Conservation (phyloP, 2,329 filamentous ascomycete species). For the Botrytis paeoniae region DNA sequence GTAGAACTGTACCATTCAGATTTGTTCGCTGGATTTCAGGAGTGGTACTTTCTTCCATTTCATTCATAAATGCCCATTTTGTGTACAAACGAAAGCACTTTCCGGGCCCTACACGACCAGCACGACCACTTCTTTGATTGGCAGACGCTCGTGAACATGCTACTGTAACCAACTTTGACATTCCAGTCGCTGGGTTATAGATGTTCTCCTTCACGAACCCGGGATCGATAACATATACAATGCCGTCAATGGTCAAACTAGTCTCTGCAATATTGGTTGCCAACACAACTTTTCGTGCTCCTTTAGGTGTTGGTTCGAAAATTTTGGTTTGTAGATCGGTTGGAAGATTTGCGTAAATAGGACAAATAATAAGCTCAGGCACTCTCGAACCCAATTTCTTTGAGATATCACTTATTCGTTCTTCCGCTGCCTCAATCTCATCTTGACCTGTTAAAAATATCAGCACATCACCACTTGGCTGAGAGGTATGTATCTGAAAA, state of each 20-base stretch:
- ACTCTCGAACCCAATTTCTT: slow-evolving; percentile 81
- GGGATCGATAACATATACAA: slow-evolving; percentile 92
- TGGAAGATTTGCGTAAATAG: slow-evolving; percentile 91
- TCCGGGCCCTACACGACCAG: slow-evolving; percentile 85
- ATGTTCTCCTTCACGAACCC: slow-evolving; percentile 95
- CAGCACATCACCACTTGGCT: slow-evolving; percentile 82
- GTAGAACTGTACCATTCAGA: slow-evolving; percentile 76
- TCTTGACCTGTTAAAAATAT: slow-evolving; percentile 96
- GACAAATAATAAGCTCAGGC: slow-evolving; percentile 83
- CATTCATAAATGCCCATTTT: slow-evolving; percentile 90
- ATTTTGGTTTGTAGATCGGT: slow-evolving; percentile 90
- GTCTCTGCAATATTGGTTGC: slow-evolving; percentile 98
- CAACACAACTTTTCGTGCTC: slow-evolving; percentile 84
- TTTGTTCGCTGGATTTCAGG: slow-evolving; percentile 93
- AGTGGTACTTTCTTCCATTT: slow-evolving; percentile 86
- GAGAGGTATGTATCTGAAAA: slow-evolving; percentile 90
- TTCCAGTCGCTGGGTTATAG: slow-evolving; percentile 86
- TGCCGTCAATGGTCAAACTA: slow-evolving; percentile 90
- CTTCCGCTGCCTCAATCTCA: slow-evolving; percentile 86
- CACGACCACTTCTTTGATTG: slow-evolving; percentile 88
- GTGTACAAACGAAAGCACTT: slow-evolving; percentile 95
- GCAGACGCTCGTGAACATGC: slow-evolving; percentile 90
- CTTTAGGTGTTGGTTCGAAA: slow-evolving; percentile 86
- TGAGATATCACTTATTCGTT: slow-evolving; percentile 79
- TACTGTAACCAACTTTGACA: slow-evolving; percentile 87